Conservation (phyloP, 2,329 filamentous ascomycete genomes). For the Raffaelea arxii region DNA sequence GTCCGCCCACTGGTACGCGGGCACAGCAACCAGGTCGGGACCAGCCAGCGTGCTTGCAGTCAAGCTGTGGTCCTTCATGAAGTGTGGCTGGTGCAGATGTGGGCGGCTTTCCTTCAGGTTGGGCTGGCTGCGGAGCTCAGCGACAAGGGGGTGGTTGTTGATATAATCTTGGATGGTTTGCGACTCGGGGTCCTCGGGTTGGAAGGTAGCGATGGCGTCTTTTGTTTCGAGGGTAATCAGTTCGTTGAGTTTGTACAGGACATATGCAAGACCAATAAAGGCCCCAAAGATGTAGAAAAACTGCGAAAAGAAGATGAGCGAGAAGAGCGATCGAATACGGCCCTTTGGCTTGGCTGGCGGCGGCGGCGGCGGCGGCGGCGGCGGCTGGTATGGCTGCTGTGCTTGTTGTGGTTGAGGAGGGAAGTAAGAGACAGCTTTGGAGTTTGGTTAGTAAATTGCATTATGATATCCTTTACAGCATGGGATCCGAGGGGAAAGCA, state of each 20-base stretch:
- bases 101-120: constrained; percentile 68
- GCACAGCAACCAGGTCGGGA: constrained; percentile 65
- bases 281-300: background rate
- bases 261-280: constrained; percentile 40
- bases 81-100: constrained; percentile 72
- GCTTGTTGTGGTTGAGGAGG: background rate
- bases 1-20: constrained; percentile 69
- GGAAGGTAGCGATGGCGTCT: constrained; percentile 31
- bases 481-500: too few relatives aligned
- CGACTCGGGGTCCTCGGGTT: constrained; percentile 42
- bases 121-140: constrained; percentile 55
- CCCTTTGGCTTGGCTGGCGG: too few relatives aligned
- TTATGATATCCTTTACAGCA: too few relatives aligned
- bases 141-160: constrained; percentile 60
- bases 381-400: constrained; percentile 13
- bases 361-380: background rate
- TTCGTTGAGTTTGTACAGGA: too few relatives aligned
- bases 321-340: too few relatives aligned
- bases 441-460: too few relatives aligned
- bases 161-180: constrained; percentile 63
- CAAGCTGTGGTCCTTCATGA: constrained; percentile 62
- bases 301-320: too few relatives aligned
- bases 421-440: too few relatives aligned
- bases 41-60: constrained; percentile 74
- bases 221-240: too few relatives aligned